These are phyloP conservation scores for Lactarius evosmus DNA, from an alignment of 768 basidiomycete genomes.

Conservation along the genomic window DNA sequence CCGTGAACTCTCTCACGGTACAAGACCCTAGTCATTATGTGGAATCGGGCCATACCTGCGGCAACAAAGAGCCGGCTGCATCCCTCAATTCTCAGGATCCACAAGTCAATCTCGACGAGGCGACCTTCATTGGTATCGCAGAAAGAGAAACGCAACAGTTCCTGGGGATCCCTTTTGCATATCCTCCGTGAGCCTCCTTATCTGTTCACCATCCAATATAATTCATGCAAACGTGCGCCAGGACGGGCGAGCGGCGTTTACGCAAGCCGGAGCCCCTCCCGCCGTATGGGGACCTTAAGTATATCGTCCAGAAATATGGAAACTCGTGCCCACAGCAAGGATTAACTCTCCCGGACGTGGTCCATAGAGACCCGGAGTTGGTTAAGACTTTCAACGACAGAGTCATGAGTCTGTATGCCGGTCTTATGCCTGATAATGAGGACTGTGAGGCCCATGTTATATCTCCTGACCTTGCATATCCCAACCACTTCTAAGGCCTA, in stretches of 20 bases:
- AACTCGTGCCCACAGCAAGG: conserved; percentile 32
- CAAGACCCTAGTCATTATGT: neutral
- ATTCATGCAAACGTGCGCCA: conserved; percentile 15
- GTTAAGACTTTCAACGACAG: neutral
- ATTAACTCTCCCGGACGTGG: conserved; percentile 14
- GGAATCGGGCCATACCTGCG: neutral
- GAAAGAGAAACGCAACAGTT: neutral
- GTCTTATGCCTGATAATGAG: conserved; percentile 22
- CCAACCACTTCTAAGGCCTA: conserved; percentile 26
- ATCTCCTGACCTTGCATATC: neutral
- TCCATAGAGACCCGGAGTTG: neutral
- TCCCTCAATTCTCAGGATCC: neutral
- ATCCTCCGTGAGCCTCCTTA: neutral
- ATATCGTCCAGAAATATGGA: conserved; percentile 28
- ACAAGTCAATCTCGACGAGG: neutral
- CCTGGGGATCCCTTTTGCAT: neutral
- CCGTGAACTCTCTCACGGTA: neutral
- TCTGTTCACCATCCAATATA: neutral
- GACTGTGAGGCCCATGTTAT: conserved; percentile 28
- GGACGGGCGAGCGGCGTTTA: conserved; percentile 40
- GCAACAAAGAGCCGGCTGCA: neutral
- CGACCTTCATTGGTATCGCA: neutral
- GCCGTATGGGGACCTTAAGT: conserved; percentile 24
- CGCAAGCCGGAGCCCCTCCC: conserved; percentile 31
- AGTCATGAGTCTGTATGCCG: too few relatives aligned